These are phyloP conservation scores for Plectranthus barbatus DNA, from an alignment of 257 asterid genomes.

Conservation along the genomic window DNA sequence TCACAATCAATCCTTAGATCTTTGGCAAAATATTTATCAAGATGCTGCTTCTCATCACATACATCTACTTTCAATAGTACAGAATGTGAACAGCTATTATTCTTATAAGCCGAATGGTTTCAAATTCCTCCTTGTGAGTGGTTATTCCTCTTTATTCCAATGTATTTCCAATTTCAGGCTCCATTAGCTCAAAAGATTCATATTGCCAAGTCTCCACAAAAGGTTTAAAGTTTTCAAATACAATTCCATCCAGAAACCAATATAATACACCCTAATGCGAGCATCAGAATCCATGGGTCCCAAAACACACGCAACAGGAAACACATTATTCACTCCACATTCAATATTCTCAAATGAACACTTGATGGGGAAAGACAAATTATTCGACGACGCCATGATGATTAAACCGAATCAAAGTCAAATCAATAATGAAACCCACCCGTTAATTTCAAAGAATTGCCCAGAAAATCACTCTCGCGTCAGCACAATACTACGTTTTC, in stretches of 20 bases:
- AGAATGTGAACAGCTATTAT: constrained; percentile 16
- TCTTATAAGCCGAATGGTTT: constrained; percentile 21
- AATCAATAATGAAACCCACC: constrained; percentile 34
- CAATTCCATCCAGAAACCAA: constrained; percentile 32
- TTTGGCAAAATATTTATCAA: constrained; percentile 4
- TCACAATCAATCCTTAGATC: not conserved
- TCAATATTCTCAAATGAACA: constrained; percentile 44
- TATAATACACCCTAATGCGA: constrained; percentile 26
- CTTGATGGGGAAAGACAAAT: constrained; percentile 14
- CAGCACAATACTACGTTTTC: constrained; percentile 10
- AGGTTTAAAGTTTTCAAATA: constrained; percentile 22
- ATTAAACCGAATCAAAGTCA: constrained; percentile 39
- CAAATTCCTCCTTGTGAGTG: constrained; percentile 16
- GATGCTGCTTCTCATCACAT: constrained; percentile 3
- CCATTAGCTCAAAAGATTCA: constrained; percentile 26
- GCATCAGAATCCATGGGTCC: constrained; percentile 59
- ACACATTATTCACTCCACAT: constrained; percentile 27
- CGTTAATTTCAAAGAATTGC: constrained; percentile 30
- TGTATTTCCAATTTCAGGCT: constrained; percentile 14
- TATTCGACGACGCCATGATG: constrained; percentile 25
- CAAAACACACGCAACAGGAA: constrained; percentile 27
- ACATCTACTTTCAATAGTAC: constrained; percentile 9
- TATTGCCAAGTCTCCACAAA: constrained; percentile 17
- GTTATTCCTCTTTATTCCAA: constrained; percentile 16
- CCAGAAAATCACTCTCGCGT: constrained; percentile 25